Conservation (phyloP, 2,329 filamentous ascomycete species). For the Penicillium brevicompactum region DNA sequence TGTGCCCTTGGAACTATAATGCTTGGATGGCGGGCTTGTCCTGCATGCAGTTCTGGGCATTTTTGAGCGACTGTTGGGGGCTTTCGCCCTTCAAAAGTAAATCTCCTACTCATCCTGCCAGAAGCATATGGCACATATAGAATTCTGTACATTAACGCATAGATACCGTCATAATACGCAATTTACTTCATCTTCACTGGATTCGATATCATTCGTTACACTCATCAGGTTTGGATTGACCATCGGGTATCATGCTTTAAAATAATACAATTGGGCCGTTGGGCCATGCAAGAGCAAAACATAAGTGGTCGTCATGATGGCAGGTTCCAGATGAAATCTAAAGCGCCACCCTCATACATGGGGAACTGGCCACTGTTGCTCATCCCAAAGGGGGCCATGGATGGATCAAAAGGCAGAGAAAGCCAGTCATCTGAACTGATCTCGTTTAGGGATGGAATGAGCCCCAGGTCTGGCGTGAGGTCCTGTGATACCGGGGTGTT, state of each 20-base stretch:
- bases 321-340: constrained; percentile 49
- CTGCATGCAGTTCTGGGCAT: constrained; percentile 18
- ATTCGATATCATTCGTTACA: neutral
- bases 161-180: constrained; percentile 34
- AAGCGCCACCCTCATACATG: constrained; percentile 41
- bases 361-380: constrained; percentile 40
- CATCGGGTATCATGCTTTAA: neutral
- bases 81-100: constrained; percentile 10
- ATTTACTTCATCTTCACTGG: neutral
- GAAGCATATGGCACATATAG: constrained; percentile 18
- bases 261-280: neutral
- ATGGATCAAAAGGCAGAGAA: constrained; percentile 46
- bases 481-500: constrained; percentile 26
- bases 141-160: constrained; percentile 40
- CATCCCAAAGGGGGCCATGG: constrained; percentile 47
- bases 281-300: neutral
- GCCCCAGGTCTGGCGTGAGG: constrained; percentile 29
- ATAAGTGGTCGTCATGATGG: constrained; percentile 29
- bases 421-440: constrained; percentile 45
- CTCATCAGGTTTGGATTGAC: neutral
- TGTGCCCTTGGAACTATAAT: constrained; percentile 31
- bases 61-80: neutral
- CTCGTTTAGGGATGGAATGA: constrained; percentile 33
- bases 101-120: constrained; percentile 21
- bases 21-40: constrained; percentile 28